Base-by-base conservation (phyloP, 2,329 filamentous ascomycete genomes). In the Aspergillus novoparasiticus region DNA sequence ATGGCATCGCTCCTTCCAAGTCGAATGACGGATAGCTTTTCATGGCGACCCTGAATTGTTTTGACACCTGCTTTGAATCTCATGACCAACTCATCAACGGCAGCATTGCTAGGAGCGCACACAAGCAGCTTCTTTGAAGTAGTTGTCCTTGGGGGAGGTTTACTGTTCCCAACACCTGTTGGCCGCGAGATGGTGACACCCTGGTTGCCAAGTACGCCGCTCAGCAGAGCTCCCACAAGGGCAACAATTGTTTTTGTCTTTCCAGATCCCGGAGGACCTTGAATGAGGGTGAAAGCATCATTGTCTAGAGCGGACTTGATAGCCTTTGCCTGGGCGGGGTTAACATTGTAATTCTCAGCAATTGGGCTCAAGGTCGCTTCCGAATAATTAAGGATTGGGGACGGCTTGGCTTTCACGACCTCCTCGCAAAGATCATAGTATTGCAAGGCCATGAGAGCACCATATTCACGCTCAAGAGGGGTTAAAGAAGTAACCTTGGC, bases 161-260 rank as follows among this genome's bases (percentile, higher is more conserved):
- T 68, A 51, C 66, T 57, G n/a, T 80, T 66, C 71, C 78, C 64
- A 72, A 74, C 69, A 76, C 77, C 63, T 26, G 58, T 69, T 78
- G 81, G 81, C 26, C 81, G 79, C 28, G 76, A 76, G 45, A 86
- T 79, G 21, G 83, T 76, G 16, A 84, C 82, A 10, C 81, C 84
- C 46, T 81, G 80, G 19, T 76, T 78, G 58, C 82, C 80, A 58
- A 87, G 84, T 57, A 70, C 83, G 45, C 86, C 85, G 6, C 88
- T 91, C 51, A 97, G 78, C 19, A 99, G 83, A 43, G 93, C 92
- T 41, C 95, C 95, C 28, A 98, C 94, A 84, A 99, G 96, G 36
- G 94, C 95, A 61, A 96, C 87, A 64, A 99, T 99, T 0, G 95
- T 99, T 77, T 99, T 99, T 0, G 95, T 99, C 81, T 99, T 99